Conservation (phyloP, 148 eudicot genomes). For the Vaccinium macrocarpon region DNA sequence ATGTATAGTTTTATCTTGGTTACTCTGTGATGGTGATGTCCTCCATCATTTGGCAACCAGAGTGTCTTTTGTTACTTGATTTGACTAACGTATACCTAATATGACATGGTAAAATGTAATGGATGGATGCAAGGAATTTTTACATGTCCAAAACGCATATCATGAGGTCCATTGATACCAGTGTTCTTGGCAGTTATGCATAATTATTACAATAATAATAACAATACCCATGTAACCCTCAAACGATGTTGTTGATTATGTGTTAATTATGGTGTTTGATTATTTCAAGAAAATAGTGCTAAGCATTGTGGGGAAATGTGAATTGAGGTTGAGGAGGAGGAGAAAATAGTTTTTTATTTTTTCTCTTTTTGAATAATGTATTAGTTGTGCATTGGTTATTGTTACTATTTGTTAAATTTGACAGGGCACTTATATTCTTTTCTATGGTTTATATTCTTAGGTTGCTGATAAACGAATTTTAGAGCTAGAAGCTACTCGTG, state of each 20-base stretch:
- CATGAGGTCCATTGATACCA: not conserved
- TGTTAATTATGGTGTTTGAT: not conserved
- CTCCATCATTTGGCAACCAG: not conserved
- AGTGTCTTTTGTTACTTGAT: not conserved
- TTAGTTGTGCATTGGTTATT: not conserved
- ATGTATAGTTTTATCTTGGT: not conserved
- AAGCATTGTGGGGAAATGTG: not conserved
- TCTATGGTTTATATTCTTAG: constrained; percentile 35
- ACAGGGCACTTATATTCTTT: not conserved
- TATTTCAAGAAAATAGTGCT: not conserved
- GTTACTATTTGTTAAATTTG: not conserved
- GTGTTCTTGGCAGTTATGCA: not conserved
- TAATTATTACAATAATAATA: not conserved
- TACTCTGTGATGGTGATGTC: not conserved
- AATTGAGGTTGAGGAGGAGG: not conserved
- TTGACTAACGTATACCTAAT: not conserved
- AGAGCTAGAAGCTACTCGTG: constrained; percentile 88
- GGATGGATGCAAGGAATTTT: not conserved
- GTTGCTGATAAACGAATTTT: constrained; percentile 72
- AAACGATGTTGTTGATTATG: not conserved
- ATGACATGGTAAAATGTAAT: not conserved
- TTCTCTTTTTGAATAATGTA: not conserved
- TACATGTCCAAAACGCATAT: not conserved
- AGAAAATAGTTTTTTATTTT: not conserved
- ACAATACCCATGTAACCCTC: not conserved